Conservation (phyloP, 2,329 filamentous ascomycete genomes). For the Monilinia laxa region DNA sequence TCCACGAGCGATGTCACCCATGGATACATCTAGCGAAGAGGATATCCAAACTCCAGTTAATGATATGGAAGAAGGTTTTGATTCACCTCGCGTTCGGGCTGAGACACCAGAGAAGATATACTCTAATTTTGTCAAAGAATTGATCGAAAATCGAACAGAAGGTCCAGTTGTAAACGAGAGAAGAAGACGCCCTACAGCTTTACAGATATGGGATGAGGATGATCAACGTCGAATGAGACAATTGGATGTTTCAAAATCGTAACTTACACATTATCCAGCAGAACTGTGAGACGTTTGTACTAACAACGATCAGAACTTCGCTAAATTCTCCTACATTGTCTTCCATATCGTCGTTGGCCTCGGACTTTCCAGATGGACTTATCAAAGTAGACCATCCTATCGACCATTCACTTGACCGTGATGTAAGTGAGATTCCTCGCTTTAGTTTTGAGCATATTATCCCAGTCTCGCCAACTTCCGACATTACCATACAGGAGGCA, state of each 20-base stretch:
- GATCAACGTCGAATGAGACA: constrained; percentile 18
- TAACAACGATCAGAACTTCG: constrained; percentile 4
- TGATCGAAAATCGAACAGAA: constrained; percentile 28
- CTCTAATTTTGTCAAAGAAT: constrained; percentile 27
- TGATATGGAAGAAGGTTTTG: constrained; percentile 13
- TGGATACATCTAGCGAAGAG: constrained; percentile 14
- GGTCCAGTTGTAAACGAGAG: constrained; percentile 28
- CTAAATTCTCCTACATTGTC: background rate
- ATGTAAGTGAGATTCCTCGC: background rate
- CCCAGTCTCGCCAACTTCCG: background rate
- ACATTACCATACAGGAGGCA: background rate
- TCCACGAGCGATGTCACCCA: background rate
- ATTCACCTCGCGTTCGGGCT: constrained; percentile 2
- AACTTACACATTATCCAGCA: background rate
- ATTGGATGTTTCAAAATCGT: constrained; percentile 5
- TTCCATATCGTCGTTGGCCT: background rate
- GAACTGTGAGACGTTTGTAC: background rate
- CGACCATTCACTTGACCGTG: background rate
- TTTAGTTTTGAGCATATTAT: background rate
- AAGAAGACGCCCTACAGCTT: constrained; percentile 29
- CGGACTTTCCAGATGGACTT: background rate
- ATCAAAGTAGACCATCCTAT: background rate
- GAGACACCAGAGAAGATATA: constrained; percentile 27
- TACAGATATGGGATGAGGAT: constrained; percentile 31
- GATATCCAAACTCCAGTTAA: constrained; percentile 18